These are phyloP conservation scores for Boletus subcaerulescens DNA, from an alignment of 768 basidiomycete species.

Conservation along the genomic window DNA sequence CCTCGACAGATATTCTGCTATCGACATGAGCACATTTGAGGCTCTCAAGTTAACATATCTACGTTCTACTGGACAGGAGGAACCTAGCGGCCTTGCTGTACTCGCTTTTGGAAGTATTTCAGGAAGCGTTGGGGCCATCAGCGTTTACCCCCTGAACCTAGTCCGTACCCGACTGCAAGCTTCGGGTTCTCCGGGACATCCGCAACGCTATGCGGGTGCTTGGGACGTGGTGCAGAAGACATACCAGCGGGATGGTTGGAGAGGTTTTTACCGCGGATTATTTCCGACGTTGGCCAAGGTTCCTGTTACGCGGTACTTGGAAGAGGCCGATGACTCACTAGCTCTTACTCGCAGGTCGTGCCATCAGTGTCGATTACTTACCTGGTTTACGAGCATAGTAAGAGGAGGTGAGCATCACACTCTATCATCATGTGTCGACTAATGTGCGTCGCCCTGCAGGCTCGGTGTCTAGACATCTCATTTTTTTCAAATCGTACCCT, in stretches of 20 bases:
- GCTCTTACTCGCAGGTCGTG: conserved; percentile 59
- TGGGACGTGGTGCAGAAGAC: conserved; percentile 81
- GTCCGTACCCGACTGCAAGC: conserved; percentile 95
- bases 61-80: conserved; percentile 81
- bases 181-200: conserved; percentile 93
- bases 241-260: conserved; percentile 83
- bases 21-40: conserved; percentile 98
- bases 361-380: conserved; percentile 97
- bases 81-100: conserved; percentile 84
- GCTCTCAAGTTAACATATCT: conserved; percentile 90
- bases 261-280: conserved; percentile 91
- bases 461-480: conserved; percentile 52
- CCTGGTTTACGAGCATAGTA: conserved; percentile 87
- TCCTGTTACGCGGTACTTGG: conserved; percentile 4
- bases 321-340: neutral
- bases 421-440: neutral
- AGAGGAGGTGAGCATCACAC: conserved; percentile 56
- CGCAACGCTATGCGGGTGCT: conserved; percentile 85
- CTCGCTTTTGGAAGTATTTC: conserved; percentile 91
- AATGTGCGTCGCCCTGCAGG: conserved; percentile 33
- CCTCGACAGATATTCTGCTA: conserved; percentile 72
- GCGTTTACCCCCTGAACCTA: conserved; percentile 89
- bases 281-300: conserved; percentile 93
- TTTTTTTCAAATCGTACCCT: conserved; percentile 5
- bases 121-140: conserved; percentile 90